These are phyloP conservation scores for Brasilioporus rufonigricans DNA, from an alignment of 768 basidiomycete genomes.

Conservation along the genomic window DNA sequence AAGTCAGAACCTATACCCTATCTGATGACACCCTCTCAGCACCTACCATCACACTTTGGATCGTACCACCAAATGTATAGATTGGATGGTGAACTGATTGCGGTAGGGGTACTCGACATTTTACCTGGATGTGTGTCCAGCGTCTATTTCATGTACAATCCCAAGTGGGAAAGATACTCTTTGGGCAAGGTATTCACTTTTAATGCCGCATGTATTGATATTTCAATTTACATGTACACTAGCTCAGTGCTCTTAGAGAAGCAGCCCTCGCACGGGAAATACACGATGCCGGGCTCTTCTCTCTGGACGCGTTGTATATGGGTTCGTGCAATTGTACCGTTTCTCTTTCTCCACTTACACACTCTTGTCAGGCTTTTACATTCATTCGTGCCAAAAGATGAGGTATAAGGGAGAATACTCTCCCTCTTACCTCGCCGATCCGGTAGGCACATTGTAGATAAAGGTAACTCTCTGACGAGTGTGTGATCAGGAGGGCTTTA, in stretches of 20 bases:
- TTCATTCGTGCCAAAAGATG: constrained; percentile 93
- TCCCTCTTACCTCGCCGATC: constrained; percentile 87
- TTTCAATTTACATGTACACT: neutral
- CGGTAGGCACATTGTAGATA: constrained; percentile 44
- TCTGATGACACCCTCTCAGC: constrained; percentile 40
- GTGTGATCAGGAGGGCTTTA: constrained; percentile 62
- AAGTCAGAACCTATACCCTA: constrained; percentile 67
- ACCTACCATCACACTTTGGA: constrained; percentile 81
- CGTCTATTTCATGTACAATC: constrained; percentile 90
- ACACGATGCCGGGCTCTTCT: constrained; percentile 58
- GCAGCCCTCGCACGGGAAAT: constrained; percentile 74
- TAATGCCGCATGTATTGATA: neutral
- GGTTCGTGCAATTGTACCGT: constrained; percentile 46
- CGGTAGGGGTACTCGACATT: constrained; percentile 87
- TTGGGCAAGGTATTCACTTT: constrained; percentile 64
- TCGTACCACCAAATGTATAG: constrained; percentile 89
- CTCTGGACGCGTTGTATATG: constrained; percentile 79
- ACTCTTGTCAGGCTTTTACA: constrained; percentile 72
- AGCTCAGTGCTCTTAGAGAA: constrained; percentile 88
- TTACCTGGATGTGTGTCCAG: constrained; percentile 80
- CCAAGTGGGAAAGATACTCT: constrained; percentile 63
- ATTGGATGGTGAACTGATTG: constrained; percentile 78
- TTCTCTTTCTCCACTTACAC: neutral
- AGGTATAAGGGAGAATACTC: constrained; percentile 91
- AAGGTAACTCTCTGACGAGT: constrained; percentile 2